Base-by-base conservation (phyloP, 495 filamentous ascomycete species). In the Tuber aestivum region DNA sequence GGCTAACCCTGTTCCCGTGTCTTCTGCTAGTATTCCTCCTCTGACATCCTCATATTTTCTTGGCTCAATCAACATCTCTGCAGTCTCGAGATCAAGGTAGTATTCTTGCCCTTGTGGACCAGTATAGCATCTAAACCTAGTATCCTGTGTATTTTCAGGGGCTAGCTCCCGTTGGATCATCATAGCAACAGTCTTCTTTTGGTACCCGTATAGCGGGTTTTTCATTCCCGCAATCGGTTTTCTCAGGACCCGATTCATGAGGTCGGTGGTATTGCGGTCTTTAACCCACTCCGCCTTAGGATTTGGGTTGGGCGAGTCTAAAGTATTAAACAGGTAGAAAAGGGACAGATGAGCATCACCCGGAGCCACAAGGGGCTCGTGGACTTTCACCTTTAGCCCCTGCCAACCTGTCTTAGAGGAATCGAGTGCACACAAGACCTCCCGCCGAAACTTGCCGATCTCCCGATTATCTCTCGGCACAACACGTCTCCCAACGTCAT, bases 91-190 rank as follows among this genome's bases (percentile, higher is more conserved):
- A 72, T 94, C 91, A 76, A 91, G 92, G 79, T 92, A 97, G 84
- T 90, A 97, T 2, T 84, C 80, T 27, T 84, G 76, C 3, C 91
- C 92, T 16, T 84, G 84, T 42, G 92, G 93, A 69, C 91, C 89
- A 6, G 81, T 76, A 35, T 86, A 84, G 3, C 83, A 76, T 71
- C 88, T 86, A 9, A 97, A 85, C 9, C 94, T 89, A 16, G 94
- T 93, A 85, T 97, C 94, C 21, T 93, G 83, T 69, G 89, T 86
- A 71, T 87, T 86, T 18, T 85, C 84, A 7, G 92, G 89, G 41
- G 90, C 87, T 16, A 87, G 83, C 83, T 98, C 95, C 70, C 91
- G 89, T 79, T 97, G 92, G 37, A 97, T 83, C 94, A 98, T 97
- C 44, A 90, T 82, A 12, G 93, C 93, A 18, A 92, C 93, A 0